A percentile compares a stretch with the other conserved stretches of the same genome.
Evolutionary conservation across 164 flowering plant species (phyloP).

Genomic region (Tetracentron sinense): DNA sequence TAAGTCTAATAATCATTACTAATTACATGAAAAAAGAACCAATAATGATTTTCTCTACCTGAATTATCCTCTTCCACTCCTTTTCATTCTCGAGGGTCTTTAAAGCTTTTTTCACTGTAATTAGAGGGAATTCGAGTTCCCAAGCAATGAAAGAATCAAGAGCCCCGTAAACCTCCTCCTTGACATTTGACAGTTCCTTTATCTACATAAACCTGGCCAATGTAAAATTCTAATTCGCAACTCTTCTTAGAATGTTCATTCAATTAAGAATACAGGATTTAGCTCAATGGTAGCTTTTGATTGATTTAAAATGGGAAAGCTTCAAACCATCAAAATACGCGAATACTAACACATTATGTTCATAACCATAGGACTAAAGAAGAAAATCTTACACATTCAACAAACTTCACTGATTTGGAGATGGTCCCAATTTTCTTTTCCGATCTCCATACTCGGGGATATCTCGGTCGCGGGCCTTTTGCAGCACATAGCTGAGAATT

Average conservation of each 20-base stretch:
- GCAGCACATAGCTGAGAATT: slow-evolving; percentile 55
- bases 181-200: slow-evolving; percentile 78
- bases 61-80: slow-evolving; percentile 92
- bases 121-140: slow-evolving; percentile 90
- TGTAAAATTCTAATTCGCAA: background rate
- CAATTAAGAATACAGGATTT: background rate
- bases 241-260: background rate
- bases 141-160: slow-evolving; percentile 96
- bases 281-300: background rate
- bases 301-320: background rate
- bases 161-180: slow-evolving; percentile 97
- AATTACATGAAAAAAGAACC: background rate
- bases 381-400: slow-evolving; percentile 58
- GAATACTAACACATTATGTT: too few relatives aligned
- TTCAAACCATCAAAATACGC: background rate
- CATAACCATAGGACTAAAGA: background rate
- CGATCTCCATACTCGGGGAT: slow-evolving; percentile 85
- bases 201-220: slow-evolving; percentile 36
- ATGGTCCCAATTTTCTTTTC: slow-evolving; percentile 68
- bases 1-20: background rate
- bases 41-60: slow-evolving; percentile 36
- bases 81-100: slow-evolving; percentile 59
- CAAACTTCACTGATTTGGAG: slow-evolving; percentile 75
- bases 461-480: slow-evolving; percentile 85
- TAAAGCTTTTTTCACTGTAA: slow-evolving; percentile 84